Percentiles rank a stretch among this genome's conserved stretches.
These are phyloP conservation scores for Mortierella sp. DNA, from an alignment of 371 early-diverging fungal genomes.

Conservation along the genomic window DNA sequence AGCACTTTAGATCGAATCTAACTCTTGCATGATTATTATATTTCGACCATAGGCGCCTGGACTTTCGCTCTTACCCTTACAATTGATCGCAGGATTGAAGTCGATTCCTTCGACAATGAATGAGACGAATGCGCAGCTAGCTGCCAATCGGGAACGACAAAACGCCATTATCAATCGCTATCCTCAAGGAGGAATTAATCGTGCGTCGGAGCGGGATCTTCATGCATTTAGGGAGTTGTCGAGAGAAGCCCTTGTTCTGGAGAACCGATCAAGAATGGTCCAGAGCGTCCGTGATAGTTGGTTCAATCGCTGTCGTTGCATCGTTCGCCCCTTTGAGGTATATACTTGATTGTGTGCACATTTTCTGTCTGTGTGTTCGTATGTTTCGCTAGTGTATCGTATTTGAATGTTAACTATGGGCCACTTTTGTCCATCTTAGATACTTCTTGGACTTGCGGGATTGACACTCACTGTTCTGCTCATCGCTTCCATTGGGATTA, in stretches of 20 bases:
- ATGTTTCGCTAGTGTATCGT: neutral
- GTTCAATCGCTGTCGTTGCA: conserved; percentile 34
- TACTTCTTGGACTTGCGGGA: conserved; percentile 41
- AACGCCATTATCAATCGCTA: conserved; percentile 55
- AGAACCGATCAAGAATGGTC: conserved; percentile 38
- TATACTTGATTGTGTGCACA: neutral
- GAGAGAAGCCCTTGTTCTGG: conserved; percentile 48
- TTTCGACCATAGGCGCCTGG: conserved; percentile 42
- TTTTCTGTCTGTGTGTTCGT: neutral
- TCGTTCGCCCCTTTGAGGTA: conserved; percentile 52
- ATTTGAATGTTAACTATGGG: neutral
- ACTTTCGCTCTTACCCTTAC: conserved; percentile 44
- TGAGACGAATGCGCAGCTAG: conserved; percentile 41
- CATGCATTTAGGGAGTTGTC: conserved; percentile 32
- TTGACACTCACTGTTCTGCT: conserved; percentile 35
- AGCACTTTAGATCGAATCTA: neutral
- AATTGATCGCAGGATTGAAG: conserved; percentile 47
- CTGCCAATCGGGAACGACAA: conserved; percentile 44
- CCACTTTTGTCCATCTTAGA: neutral
- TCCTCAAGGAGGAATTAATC: conserved; percentile 17
- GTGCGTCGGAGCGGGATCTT: conserved; percentile 46
- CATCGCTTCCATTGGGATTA: conserved; percentile 43
- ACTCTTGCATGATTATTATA: neutral
- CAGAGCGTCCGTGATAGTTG: conserved; percentile 48
- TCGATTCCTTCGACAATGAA: conserved; percentile 37